These are phyloP conservation scores for Hygrophoropsis aurantiaca DNA, from an alignment of 768 basidiomycete genomes.

Conservation along the genomic window DNA sequence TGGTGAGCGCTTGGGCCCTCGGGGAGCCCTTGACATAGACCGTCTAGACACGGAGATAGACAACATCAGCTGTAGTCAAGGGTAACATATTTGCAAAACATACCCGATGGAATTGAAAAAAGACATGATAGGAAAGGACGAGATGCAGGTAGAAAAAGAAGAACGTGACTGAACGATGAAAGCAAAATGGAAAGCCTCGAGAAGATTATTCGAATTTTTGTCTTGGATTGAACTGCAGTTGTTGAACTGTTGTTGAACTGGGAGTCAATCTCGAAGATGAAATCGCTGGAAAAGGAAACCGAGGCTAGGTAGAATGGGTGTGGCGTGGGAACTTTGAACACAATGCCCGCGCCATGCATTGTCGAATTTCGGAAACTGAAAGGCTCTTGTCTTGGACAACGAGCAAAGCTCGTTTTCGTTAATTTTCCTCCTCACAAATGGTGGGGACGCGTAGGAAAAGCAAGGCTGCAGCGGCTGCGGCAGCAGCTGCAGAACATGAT, in stretches of 20 bases:
- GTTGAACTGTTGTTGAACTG: not conserved
- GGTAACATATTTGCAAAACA: conserved; percentile 19
- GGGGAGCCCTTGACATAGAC: conserved; percentile 74
- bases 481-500: conserved; percentile 26
- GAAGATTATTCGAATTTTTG: not conserved
- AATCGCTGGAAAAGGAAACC: not conserved
- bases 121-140: conserved; percentile 48
- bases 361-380: not conserved
- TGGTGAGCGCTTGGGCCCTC: conserved; percentile 68
- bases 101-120: conserved; percentile 85
- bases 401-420: conserved; percentile 30
- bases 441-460: conserved; percentile 63
- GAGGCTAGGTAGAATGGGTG: not conserved
- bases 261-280: too few species aligned
- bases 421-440: conserved; percentile 27
- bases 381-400: conserved; percentile 37
- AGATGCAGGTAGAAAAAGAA: not conserved
- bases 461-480: conserved; percentile 48
- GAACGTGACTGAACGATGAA: too few species aligned
- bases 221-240: not conserved
- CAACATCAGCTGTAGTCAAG: conserved; percentile 8
- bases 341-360: conserved; percentile 8
- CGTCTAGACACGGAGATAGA: conserved; percentile 42
- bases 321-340: conserved; percentile 17
- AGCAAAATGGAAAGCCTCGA: not conserved